Percentiles rank a stretch among this genome's conserved stretches.
phyloP scores from a whole-genome alignment of 257 asterid species.

The Scutellaria minor region DNA sequence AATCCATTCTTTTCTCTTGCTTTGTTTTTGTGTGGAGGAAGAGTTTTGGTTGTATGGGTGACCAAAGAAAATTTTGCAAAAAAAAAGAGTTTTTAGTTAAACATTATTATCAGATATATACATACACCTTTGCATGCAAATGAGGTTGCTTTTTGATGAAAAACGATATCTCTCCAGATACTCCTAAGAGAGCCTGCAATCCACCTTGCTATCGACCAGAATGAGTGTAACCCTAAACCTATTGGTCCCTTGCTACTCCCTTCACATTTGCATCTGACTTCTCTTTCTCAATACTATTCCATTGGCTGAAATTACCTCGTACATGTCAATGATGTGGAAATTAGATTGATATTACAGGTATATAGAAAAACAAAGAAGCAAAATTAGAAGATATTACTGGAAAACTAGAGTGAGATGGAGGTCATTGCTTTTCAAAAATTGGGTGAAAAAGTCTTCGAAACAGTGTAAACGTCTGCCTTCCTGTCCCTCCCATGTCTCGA shows the following conservation, averaged over 20 bases:
- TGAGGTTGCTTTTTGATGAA: neutral
- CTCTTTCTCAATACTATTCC: too few relatives aligned
- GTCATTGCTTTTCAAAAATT: neutral
- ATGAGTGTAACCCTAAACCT: too few relatives aligned
- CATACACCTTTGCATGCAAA: neutral
- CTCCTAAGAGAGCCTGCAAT: too few relatives aligned
- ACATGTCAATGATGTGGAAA: neutral
- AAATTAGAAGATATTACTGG: neutral
- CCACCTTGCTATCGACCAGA: too few relatives aligned
- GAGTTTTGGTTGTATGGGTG: neutral
- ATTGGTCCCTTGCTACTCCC: too few relatives aligned
- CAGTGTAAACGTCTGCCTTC: neutral
- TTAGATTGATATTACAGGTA: neutral
- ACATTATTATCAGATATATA: neutral
- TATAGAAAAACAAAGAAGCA: neutral
- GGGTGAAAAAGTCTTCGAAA: neutral
- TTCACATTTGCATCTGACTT: too few relatives aligned
- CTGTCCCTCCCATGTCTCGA: neutral
- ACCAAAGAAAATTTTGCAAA: neutral
- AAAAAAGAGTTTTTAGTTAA: neutral
- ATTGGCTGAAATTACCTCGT: neutral
- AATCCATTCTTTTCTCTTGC: constrained; percentile 6
- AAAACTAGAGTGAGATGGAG: neutral
- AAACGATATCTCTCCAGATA: too few relatives aligned
- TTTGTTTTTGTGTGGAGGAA: neutral